These are phyloP conservation scores for Pestalotiopsis sp. DNA, from an alignment of 2,329 filamentous ascomycete species.

Conservation along the genomic window DNA sequence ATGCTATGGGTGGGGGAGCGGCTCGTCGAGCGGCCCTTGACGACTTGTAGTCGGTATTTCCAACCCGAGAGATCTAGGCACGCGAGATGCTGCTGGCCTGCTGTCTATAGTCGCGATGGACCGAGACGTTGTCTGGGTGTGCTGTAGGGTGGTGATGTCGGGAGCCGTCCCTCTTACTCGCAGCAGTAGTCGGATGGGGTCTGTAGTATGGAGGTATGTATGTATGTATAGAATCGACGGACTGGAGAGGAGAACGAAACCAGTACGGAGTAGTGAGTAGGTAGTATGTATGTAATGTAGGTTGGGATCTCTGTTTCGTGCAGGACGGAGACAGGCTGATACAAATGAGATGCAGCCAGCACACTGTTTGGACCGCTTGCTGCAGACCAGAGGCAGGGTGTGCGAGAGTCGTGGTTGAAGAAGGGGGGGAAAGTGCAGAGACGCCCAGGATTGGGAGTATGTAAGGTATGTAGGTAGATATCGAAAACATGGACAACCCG, in stretches of 20 bases:
- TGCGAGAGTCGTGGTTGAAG: conserved; percentile 1
- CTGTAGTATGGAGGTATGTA: neutral
- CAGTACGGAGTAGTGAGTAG: neutral
- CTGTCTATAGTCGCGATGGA: neutral
- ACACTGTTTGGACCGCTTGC: conserved; percentile 2
- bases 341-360: conserved; percentile 3
- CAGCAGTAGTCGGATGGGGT: neutral
- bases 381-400: neutral
- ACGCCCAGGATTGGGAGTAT: neutral
- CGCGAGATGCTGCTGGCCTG: neutral
- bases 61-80: neutral
- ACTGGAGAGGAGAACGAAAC: neutral
- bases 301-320: neutral
- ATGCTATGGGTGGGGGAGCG: neutral
- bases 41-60: neutral
- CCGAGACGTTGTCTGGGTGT: neutral
- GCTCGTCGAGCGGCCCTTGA: neutral
- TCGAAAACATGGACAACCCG: neutral
- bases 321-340: neutral
- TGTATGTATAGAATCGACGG: neutral
- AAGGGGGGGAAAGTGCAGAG: neutral
- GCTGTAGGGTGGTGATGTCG: neutral
- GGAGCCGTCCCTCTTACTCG: neutral
- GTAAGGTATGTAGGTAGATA: neutral
- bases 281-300: neutral